A percentile compares a stretch with the other conserved stretches of the same genome.
phyloP scores from a whole-genome alignment of 441 rosid genomes.

The Gossypium schwendimanii region DNA sequence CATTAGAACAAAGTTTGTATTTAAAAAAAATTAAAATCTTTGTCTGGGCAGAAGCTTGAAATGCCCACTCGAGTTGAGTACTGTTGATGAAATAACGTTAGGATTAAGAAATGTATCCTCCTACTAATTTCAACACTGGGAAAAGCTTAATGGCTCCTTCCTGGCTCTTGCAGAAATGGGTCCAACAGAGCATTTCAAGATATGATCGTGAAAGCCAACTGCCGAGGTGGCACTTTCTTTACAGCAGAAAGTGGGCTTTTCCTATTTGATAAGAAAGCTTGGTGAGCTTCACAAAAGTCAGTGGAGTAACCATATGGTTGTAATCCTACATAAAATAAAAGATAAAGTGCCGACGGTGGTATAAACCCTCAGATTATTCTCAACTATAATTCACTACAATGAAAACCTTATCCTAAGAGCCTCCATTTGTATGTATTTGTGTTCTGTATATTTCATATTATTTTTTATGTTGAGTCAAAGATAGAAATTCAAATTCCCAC shows the following conservation, averaged over 20 bases:
- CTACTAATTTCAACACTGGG: slow-evolving; percentile 12
- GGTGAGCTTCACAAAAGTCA: slow-evolving; percentile 19
- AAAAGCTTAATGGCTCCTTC: slow-evolving; percentile 34
- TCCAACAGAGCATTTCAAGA: slow-evolving; percentile 35
- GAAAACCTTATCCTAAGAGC: slow-evolving; percentile 3
- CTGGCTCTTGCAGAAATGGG: slow-evolving; percentile 31
- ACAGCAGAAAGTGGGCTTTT: slow-evolving; percentile 39
- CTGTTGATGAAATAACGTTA: not conserved
- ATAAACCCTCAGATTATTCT: slow-evolving; percentile 33
- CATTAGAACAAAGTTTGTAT: slow-evolving; percentile 6
- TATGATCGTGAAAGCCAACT: slow-evolving; percentile 22
- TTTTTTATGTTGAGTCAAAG: not conserved
- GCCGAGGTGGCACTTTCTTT: slow-evolving; percentile 28
- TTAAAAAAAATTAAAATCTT: not conserved
- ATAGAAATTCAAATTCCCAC: slow-evolving; percentile 19
- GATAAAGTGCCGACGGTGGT: slow-evolving; percentile 14
- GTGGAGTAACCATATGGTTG: slow-evolving; percentile 29
- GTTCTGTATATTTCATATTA: not conserved
- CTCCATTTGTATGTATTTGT: not conserved
- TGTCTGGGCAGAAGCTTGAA: slow-evolving; percentile 1
- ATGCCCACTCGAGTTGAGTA: not conserved
- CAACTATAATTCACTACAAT: slow-evolving; percentile 16
- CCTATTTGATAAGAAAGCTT: slow-evolving; percentile 34
- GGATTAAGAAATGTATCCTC: not conserved
- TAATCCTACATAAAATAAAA: slow-evolving; percentile 15